Evolutionary conservation across 2,329 filamentous ascomycete species (phyloP).

Genomic region (Penicillium sclerotiorum): DNA sequence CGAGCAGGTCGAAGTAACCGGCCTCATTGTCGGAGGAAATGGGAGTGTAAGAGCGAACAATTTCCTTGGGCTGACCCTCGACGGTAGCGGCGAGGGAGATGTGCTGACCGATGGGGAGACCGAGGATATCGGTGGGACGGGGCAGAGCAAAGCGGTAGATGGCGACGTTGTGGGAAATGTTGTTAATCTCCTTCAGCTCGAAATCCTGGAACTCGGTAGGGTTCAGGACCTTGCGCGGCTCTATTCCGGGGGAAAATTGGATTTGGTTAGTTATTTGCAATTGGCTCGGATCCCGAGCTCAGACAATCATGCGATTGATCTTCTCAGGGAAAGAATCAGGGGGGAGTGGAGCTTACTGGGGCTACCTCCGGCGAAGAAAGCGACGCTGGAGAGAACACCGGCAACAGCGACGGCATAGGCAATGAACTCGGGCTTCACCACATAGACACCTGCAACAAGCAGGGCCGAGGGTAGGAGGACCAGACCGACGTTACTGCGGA

Average conservation of each 20-base stretch:
- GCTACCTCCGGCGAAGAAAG: constrained; percentile 69
- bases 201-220: constrained; percentile 89
- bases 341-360: constrained; percentile 60
- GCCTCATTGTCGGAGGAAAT: constrained; percentile 86
- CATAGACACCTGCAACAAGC: constrained; percentile 72
- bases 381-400: constrained; percentile 67
- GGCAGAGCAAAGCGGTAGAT: constrained; percentile 96
- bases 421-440: constrained; percentile 77
- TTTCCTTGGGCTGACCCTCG: constrained; percentile 76
- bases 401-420: constrained; percentile 71
- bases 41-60: constrained; percentile 89
- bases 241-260: constrained; percentile 51
- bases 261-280: constrained; percentile 8
- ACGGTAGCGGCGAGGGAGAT: constrained; percentile 89
- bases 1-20: constrained; percentile 92
- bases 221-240: constrained; percentile 79
- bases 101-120: constrained; percentile 97
- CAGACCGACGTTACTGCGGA: constrained; percentile 66
- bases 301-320: neutral
- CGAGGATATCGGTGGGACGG: constrained; percentile 75
- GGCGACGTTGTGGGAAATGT: constrained; percentile 96
- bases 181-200: constrained; percentile 88
- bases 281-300: neutral
- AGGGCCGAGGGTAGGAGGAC: constrained; percentile 83
- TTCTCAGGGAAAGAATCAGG: neutral